Base-by-base conservation (phyloP, 805 yeast genomes). In the Teunomyces cretensis region DNA sequence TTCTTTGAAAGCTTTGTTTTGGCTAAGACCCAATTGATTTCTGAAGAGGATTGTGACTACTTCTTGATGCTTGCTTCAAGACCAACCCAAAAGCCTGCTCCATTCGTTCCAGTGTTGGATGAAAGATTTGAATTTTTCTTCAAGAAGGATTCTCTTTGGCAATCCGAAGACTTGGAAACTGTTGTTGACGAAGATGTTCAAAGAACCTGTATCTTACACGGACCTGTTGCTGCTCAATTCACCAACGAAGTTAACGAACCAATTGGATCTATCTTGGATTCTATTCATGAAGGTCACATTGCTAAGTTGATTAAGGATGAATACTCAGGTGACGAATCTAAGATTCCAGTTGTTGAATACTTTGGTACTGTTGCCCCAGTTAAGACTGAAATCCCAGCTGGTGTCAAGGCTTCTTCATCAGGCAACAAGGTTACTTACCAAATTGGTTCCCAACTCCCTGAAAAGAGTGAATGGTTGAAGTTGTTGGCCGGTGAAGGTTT, bases 121-220 rank as follows among this genome's bases (percentile, higher is more conserved):
- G 95, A 88, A 55, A 86, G 88, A 75, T 89, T 94, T 60, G 97
- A 94, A 70, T 83, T 85, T 63, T 94, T 87, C 80, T 94, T 94
- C 82, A 94, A 94, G 83, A 94, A 94, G 76, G 99, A 94, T 70
- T 92, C 98, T 26, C 78, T 94, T 67, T 94, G 99, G 99, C 99
- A 94, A 79, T 87, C 96, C 17, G 98, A 94, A 76, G 92, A 88
- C 65, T 80, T 94, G 64, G 97, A 90, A 66, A 88, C 97, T 48
- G 98, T 94, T 63, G 91, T 88, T 54, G 98, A 79, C 55, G 89
- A 86, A 60, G 99, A 94, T 66, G 98, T 94, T 51, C 91, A 91
- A 70, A 86, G 99, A 79, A 92, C 97, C n/a, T 95, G 99, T 86
- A 90, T 94, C 56, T 79, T 94, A 61, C 97, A 90, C 60, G 98